Percentiles rank a stretch among this genome's conserved stretches.
Conservation (phyloP, 2,329 filamentous ascomycete species). For the Paracamarosporium sp. region DNA sequence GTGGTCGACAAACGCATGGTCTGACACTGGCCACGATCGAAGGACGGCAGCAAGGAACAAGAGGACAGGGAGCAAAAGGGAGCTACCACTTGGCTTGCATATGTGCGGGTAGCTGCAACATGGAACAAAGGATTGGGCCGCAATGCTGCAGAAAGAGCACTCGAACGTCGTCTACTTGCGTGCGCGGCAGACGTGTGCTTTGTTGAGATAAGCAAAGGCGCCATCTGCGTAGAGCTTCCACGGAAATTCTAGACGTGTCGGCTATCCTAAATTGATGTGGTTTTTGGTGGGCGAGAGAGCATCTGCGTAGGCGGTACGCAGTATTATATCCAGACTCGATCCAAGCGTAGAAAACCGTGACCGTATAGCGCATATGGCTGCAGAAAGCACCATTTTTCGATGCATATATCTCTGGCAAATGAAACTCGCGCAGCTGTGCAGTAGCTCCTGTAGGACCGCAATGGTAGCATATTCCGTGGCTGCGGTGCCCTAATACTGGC, state of each 20-base stretch:
- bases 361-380: neutral
- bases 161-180: neutral
- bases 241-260: neutral
- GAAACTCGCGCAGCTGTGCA: no score
- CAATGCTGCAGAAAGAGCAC: neutral
- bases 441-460: no score
- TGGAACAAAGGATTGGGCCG: neutral
- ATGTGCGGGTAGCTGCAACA: neutral
- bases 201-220: neutral
- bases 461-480: constrained; percentile 2
- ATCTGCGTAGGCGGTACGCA: neutral
- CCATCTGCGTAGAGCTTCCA: neutral
- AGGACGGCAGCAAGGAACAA: neutral
- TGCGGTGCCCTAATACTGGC: constrained; percentile 3
- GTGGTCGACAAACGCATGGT: neutral
- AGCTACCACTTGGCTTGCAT: neutral
- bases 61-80: neutral
- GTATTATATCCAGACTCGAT: neutral
- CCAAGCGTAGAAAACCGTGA: neutral
- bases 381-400: neutral
- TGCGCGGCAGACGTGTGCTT: neutral
- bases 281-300: neutral
- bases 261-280: neutral
- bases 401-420: neutral
- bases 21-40: neutral